A percentile compares a stretch with the other conserved stretches of the same genome.
Evolutionary conservation across 176 grass and related monocot genomes (phyloP).

Genomic region (Bothriochloa decipiens): DNA sequence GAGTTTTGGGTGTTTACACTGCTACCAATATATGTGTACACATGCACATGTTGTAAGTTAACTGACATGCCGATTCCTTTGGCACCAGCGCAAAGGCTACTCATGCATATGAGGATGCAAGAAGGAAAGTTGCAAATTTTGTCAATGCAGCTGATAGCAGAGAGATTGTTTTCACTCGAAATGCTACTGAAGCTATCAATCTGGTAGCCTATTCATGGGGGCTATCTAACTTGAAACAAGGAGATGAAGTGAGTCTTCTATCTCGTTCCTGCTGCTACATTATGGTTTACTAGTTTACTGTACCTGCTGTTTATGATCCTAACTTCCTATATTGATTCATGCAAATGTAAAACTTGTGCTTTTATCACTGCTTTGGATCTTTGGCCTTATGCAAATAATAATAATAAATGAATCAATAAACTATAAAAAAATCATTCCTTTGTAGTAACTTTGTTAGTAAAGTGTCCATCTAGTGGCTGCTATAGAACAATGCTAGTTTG

Average conservation of each 20-base stretch:
- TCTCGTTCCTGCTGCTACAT: slow-evolving; percentile 22
- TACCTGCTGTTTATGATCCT: slow-evolving; percentile 19
- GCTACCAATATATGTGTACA: neutral
- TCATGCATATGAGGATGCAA: slow-evolving; percentile 89
- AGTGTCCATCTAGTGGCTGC: slow-evolving; percentile 23
- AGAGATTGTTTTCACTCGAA: slow-evolving; percentile 95
- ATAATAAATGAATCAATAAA: neutral
- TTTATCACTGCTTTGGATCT: neutral
- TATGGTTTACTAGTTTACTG: neutral
- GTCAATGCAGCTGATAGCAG: slow-evolving; percentile 73
- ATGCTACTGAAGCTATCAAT: slow-evolving; percentile 99
- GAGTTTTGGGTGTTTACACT: slow-evolving; percentile 8
- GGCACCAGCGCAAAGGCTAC: slow-evolving; percentile 78
- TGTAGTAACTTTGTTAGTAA: slow-evolving; percentile 21
- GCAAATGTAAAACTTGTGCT: neutral
- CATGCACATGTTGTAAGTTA: neutral
- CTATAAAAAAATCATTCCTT: neutral
- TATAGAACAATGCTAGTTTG: slow-evolving; percentile 15
- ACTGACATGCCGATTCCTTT: slow-evolving; percentile 28
- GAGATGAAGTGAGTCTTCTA: slow-evolving; percentile 65
- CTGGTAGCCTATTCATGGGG: slow-evolving; percentile 96
- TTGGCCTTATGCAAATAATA: neutral
- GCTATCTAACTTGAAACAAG: slow-evolving; percentile 73
- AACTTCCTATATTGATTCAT: slow-evolving; percentile 1
- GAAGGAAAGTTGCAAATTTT: slow-evolving; percentile 91